phyloP scores from a whole-genome alignment of 768 basidiomycete genomes.

The Podaxis mareebaensis region DNA sequence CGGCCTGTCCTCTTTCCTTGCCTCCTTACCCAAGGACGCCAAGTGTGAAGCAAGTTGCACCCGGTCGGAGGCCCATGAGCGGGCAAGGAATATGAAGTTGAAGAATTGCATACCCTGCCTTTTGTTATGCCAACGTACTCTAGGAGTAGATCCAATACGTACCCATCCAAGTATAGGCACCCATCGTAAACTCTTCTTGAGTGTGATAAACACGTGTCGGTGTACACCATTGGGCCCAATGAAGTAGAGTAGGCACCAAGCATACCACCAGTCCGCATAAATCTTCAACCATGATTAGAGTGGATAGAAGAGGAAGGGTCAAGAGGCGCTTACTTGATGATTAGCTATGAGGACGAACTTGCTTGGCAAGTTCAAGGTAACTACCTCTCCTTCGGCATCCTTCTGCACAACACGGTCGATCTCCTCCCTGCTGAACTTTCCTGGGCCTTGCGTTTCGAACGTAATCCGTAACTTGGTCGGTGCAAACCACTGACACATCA shows the following conservation, averaged over 20 bases:
- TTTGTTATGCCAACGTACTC: slow-evolving; percentile 9
- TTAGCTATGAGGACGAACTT: slow-evolving; percentile 88
- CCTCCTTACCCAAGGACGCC: slow-evolving; percentile 64
- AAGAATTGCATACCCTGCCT: slow-evolving; percentile 91
- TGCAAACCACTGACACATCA: slow-evolving; percentile 82
- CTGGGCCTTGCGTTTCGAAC: slow-evolving; percentile 69
- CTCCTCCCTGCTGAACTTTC: slow-evolving; percentile 61
- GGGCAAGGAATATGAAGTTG: slow-evolving; percentile 89
- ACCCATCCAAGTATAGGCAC: slow-evolving; percentile 91
- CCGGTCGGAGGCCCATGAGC: slow-evolving; percentile 88
- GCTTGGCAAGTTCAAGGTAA: slow-evolving; percentile 68
- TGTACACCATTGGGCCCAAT: slow-evolving; percentile 60
- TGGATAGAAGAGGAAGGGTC: background rate
- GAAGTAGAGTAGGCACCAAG: slow-evolving; percentile 82
- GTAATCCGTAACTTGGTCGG: slow-evolving; percentile 74
- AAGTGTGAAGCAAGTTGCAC: slow-evolving; percentile 65
- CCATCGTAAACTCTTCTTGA: slow-evolving; percentile 88
- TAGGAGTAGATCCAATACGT: slow-evolving; percentile 23
- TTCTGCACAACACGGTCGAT: slow-evolving; percentile 57
- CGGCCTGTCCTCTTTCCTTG: slow-evolving; percentile 68
- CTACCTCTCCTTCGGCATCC: slow-evolving; percentile 55
- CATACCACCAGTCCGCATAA: slow-evolving; percentile 86
- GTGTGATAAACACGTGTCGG: slow-evolving; percentile 80
- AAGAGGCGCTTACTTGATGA: slow-evolving; percentile 68
- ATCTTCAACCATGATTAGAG: slow-evolving; percentile 38